Base-by-base conservation (phyloP, 306 rosid species). In the Herpetospermum pedunculosum region DNA sequence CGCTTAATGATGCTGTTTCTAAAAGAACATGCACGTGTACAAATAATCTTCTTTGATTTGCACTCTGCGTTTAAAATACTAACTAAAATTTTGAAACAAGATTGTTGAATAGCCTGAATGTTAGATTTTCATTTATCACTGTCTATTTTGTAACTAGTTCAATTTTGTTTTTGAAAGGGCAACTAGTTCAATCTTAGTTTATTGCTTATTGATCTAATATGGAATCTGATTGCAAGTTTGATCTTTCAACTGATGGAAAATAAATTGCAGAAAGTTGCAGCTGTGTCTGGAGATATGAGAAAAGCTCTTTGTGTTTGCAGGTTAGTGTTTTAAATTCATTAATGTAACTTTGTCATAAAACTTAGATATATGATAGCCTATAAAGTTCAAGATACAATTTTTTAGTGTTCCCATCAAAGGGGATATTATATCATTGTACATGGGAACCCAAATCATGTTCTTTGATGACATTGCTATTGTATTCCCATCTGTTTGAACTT, bases 281-380 rank as follows among this genome's bases (percentile, higher is more conserved):
- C 96, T 25, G 89, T 89, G 76, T 91, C 95, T 62, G 99, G 99
- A 63, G 99, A 94, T 82, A 94, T 91, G 99, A 85, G 99, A 53
- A 91, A 87, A 79, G 97, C 96, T 71, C 97, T 91, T 25, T 83
- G 83, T 76, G 81, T 94, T 74, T 89, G 95, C 87, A 82, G 97
- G 98, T 89, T 3, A 77, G 95, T 77, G 54, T 76, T 8, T 2
- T 37, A 34, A 46, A 8, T 68, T 26, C 6, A 68, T 8, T 6
- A 68, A 1, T 18, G 0, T 47, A 25, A 68, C 52, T 65, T 19
- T 25, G 1, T 14, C 8, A 25, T 12, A 23, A 44, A 67, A 13
- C 48, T 40, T 23, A 1, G 19, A 23, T 25, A 13, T 67, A 67
- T 43, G 12, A 25, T 25, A 25, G 73, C 19, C 37, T 43, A 68